phyloP scores from a whole-genome alignment of 164 flowering plant genomes.

The Santalum album region DNA sequence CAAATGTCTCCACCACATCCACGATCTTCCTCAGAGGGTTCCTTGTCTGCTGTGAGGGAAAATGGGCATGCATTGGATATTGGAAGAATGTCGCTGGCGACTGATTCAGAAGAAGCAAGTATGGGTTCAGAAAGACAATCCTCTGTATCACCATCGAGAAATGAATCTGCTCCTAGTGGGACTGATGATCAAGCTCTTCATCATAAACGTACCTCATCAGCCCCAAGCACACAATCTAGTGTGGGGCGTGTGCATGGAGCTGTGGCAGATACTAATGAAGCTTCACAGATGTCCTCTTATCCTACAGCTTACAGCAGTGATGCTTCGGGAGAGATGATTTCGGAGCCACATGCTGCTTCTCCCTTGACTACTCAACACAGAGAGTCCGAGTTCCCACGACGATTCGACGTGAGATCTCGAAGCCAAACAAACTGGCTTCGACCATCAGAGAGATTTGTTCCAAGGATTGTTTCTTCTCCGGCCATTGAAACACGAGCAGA shows the following conservation, averaged over 20 bases:
- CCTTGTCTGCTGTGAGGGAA: constrained; percentile 27
- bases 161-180: constrained; percentile 23
- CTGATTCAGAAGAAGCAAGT: constrained; percentile 22
- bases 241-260: constrained; percentile 20
- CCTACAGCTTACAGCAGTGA: constrained; percentile 45
- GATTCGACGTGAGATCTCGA: constrained; percentile 46
- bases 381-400: constrained; percentile 42
- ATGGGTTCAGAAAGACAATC: constrained; percentile 24
- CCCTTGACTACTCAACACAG: constrained; percentile 25
- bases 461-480: constrained; percentile 57
- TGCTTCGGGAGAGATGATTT: constrained; percentile 54
- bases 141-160: constrained; percentile 27
- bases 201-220: constrained; percentile 41
- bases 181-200: constrained; percentile 26
- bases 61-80: constrained; percentile 44
- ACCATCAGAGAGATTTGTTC: constrained; percentile 55
- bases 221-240: constrained; percentile 31
- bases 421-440: constrained; percentile 66
- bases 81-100: constrained; percentile 27
- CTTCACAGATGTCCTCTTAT: constrained; percentile 18
- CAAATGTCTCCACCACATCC: constrained; percentile 45
- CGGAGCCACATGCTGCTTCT: constrained; percentile 33
- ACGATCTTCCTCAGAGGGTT: constrained; percentile 43
- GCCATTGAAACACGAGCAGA: constrained; percentile 51
- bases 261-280: constrained; percentile 28